These are phyloP conservation scores for Colletotrichum chrysophilum DNA, from an alignment of 2,329 filamentous ascomycete genomes.

Conservation along the genomic window DNA sequence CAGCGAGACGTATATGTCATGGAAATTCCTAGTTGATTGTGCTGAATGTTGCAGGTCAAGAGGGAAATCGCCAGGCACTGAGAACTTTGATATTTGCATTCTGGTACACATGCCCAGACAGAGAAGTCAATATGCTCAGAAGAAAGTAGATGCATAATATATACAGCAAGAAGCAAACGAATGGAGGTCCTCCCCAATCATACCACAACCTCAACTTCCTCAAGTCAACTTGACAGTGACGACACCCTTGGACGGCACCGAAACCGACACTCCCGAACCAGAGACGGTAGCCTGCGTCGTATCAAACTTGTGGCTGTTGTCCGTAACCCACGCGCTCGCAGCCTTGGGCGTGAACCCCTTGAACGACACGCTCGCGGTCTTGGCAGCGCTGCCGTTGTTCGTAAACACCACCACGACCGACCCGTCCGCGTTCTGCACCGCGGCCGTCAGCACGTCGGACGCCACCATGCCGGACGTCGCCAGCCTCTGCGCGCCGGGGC, in stretches of 20 bases:
- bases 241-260: conserved; percentile 25
- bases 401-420: conserved; percentile 41
- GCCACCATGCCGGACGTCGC: conserved; percentile 28
- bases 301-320: conserved; percentile 33
- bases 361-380: conserved; percentile 31
- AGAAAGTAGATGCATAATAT: background rate
- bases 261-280: conserved; percentile 25
- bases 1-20: background rate
- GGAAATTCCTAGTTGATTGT: background rate
- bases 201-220: background rate
- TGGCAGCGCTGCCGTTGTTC: conserved; percentile 31
- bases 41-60: background rate
- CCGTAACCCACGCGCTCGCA: conserved; percentile 40
- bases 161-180: background rate
- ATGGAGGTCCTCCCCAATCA: background rate
- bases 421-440: conserved; percentile 42
- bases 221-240: conserved; percentile 27
- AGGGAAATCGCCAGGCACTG: too few relatives aligned
- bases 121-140: background rate
- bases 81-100: too few relatives aligned
- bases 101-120: too few relatives aligned
- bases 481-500: conserved; percentile 39
- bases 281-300: conserved; percentile 19
- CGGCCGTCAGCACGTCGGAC: conserved; percentile 33
- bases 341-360: conserved; percentile 29